Conservation (phyloP, 2,329 filamentous ascomycete species). For the Nemania diffusa region DNA sequence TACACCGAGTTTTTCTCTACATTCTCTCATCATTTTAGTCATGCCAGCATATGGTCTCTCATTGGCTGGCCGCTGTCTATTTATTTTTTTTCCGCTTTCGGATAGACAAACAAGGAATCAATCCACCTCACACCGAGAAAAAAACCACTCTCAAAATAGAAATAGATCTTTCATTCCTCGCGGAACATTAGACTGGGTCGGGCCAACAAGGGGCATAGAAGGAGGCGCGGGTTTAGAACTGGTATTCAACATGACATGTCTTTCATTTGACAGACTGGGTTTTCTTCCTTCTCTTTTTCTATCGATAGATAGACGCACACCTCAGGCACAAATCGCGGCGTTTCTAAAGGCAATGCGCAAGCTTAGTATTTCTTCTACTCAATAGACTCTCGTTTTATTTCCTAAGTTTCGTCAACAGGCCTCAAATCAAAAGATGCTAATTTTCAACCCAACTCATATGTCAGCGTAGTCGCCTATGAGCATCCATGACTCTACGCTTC, state of each 20-base stretch:
- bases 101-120: not conserved
- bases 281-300: not conserved
- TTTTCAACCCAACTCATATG: not conserved
- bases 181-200: slow-evolving; percentile 11
- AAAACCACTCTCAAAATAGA: slow-evolving; percentile 14
- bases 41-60: not conserved
- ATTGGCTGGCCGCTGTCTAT: slow-evolving; percentile 4
- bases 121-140: not conserved
- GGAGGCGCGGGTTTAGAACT: not conserved
- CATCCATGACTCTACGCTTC: not conserved
- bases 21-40: not conserved
- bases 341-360: slow-evolving; percentile 20
- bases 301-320: not conserved
- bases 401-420: not conserved
- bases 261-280: not conserved
- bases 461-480: not conserved
- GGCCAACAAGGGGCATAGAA: not conserved
- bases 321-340: slow-evolving; percentile 21
- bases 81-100: not conserved
- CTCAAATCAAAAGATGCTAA: not conserved
- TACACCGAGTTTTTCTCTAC: not conserved
- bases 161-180: slow-evolving; percentile 19
- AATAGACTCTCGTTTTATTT: slow-evolving; percentile 16
- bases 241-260: not conserved
- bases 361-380: slow-evolving; percentile 7